phyloP scores from a whole-genome alignment of 2,329 filamentous ascomycete species.

The Paramyrothecium sp. region DNA sequence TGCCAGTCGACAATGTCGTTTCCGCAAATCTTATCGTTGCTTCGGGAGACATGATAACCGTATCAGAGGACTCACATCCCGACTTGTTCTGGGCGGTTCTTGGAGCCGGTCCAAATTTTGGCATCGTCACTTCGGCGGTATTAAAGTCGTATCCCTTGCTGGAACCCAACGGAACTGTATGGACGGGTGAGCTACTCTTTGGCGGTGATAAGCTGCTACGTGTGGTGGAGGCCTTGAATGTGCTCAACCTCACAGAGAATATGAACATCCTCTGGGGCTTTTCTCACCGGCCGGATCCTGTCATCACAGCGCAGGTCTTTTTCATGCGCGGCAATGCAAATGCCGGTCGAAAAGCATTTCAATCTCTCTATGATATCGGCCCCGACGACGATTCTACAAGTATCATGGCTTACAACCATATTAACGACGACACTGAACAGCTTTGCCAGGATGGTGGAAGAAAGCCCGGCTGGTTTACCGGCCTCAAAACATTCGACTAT shows the following conservation, averaged over 20 bases:
- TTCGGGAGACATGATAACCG: not conserved
- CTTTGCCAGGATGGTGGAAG: slow-evolving; percentile 34
- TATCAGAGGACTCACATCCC: not conserved
- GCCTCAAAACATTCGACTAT: slow-evolving; percentile 29
- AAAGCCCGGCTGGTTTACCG: slow-evolving; percentile 35
- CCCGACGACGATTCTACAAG: slow-evolving; percentile 20
- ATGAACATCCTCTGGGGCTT: slow-evolving; percentile 33
- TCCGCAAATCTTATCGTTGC: not conserved
- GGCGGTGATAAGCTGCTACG: slow-evolving; percentile 21
- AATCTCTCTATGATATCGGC: slow-evolving; percentile 29
- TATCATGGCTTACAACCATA: slow-evolving; percentile 30
- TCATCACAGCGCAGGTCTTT: slow-evolving; percentile 25
- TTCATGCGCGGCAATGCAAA: slow-evolving; percentile 28
- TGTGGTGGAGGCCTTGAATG: slow-evolving; percentile 31
- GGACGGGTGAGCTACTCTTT: slow-evolving; percentile 20
- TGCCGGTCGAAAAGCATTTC: slow-evolving; percentile 27
- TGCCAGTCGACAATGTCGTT: not conserved
- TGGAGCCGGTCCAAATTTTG: not conserved
- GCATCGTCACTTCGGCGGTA: not conserved
- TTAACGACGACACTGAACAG: slow-evolving; percentile 34
- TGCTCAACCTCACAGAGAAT: slow-evolving; percentile 29
- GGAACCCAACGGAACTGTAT: slow-evolving; percentile 18
- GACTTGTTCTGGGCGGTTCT: not conserved
- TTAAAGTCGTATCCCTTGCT: slow-evolving; percentile 26
- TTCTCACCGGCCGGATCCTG: slow-evolving; percentile 21